phyloP scores from a whole-genome alignment of 1,139 yeast species.

The Yamadazyma pseudoaaseri region DNA sequence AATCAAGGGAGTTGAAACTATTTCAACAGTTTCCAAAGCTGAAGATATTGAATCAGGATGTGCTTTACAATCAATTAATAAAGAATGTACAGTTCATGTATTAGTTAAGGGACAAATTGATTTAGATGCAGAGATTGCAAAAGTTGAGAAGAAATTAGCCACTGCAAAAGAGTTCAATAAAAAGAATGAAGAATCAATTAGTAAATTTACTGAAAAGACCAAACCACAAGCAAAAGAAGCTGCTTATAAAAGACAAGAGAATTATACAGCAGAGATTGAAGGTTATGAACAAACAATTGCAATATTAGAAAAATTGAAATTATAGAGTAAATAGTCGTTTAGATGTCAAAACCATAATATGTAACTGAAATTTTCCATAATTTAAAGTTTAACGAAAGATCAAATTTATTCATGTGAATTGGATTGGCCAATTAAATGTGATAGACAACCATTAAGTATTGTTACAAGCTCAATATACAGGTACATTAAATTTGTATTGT shows the following conservation, averaged over 20 bases:
- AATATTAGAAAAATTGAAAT: slow-evolving; percentile 70
- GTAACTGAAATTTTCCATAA: too few relatives aligned
- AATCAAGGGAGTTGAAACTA: slow-evolving; percentile 83
- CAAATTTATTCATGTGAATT: too few relatives aligned
- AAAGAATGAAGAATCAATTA: slow-evolving; percentile 42
- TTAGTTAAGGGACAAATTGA: slow-evolving; percentile 94
- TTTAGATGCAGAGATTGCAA: slow-evolving; percentile 82
- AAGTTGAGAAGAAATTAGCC: slow-evolving; percentile 74
- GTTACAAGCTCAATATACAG: too few relatives aligned
- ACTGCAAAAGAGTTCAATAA: slow-evolving; percentile 52
- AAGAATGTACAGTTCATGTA: slow-evolving; percentile 82
- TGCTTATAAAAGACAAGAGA: slow-evolving; percentile 68
- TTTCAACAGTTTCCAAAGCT: slow-evolving; percentile 55
- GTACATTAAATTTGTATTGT: too few relatives aligned
- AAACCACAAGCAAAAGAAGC: slow-evolving; percentile 76
- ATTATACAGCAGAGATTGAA: slow-evolving; percentile 78
- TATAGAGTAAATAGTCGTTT: slow-evolving; percentile 26
- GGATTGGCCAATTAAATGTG: too few relatives aligned
- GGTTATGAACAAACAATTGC: slow-evolving; percentile 78
- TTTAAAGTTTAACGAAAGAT: too few relatives aligned
- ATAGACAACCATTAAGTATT: too few relatives aligned
- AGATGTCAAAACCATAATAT: too few relatives aligned
- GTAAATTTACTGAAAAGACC: slow-evolving; percentile 87
- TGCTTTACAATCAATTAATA: slow-evolving; percentile 77
- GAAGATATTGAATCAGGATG: slow-evolving; percentile 80